Conservation (phyloP, 805 yeast species). For the Kuraishia piskuri region DNA sequence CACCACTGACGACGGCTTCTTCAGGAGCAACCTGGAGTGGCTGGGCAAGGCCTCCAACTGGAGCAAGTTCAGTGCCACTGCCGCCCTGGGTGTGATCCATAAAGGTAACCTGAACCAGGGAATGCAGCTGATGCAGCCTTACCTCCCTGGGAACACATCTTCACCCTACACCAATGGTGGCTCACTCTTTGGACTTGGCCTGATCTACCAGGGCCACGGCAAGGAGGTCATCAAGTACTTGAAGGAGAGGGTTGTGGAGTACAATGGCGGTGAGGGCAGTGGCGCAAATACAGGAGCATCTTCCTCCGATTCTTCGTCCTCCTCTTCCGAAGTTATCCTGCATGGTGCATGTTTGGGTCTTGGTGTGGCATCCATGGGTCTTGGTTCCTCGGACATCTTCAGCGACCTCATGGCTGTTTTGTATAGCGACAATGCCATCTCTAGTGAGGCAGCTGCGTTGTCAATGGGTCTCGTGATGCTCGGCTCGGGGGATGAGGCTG, state of each 20-base stretch:
- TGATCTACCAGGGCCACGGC: slow-evolving; percentile 95
- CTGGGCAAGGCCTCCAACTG: slow-evolving; percentile 95
- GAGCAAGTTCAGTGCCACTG: slow-evolving; percentile 97
- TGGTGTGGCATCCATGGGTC: slow-evolving; percentile 96
- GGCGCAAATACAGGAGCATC: slow-evolving; percentile 11
- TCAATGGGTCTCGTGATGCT: slow-evolving; percentile 95
- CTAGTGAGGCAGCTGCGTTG: slow-evolving; percentile 94
- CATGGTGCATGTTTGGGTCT: slow-evolving; percentile 96
- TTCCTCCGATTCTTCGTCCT: slow-evolving; percentile 35
- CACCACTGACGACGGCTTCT: slow-evolving; percentile 89
- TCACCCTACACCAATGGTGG: slow-evolving; percentile 94
- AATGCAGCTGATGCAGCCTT: slow-evolving; percentile 76
- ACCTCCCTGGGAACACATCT: slow-evolving; percentile 73
- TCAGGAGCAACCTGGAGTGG: slow-evolving; percentile 90
- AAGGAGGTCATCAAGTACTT: slow-evolving; percentile 75
- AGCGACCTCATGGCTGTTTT: slow-evolving; percentile 78
- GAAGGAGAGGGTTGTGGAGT: slow-evolving; percentile 61
- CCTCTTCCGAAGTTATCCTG: slow-evolving; percentile 57
- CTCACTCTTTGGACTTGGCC: slow-evolving; percentile 84
- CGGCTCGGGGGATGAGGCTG: slow-evolving; percentile 72
- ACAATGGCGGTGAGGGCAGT: slow-evolving; percentile 19
- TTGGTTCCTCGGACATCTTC: slow-evolving; percentile 63
- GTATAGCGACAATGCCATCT: slow-evolving; percentile 84
- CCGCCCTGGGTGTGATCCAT: slow-evolving; percentile 95
- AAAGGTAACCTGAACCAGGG: slow-evolving; percentile 93